Evolutionary conservation across 352 stramenopile genomes (phyloP).

Genomic region (Pythium oligandrum): DNA sequence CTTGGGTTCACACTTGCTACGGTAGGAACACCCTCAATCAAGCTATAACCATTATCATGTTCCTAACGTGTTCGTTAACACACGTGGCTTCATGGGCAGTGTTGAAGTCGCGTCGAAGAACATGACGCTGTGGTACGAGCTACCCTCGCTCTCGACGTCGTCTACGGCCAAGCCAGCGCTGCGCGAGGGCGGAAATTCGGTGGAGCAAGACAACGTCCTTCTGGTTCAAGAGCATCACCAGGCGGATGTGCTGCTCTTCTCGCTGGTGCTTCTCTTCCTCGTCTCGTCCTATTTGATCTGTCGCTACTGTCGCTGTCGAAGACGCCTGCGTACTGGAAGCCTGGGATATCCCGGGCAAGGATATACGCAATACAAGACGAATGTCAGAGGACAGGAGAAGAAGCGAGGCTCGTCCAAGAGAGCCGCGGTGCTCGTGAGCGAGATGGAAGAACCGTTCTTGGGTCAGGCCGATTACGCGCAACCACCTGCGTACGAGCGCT

Average conservation of each 20-base stretch:
- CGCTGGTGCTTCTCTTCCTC: constrained; percentile 39
- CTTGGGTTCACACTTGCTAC: too few relatives aligned
- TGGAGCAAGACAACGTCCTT: not conserved
- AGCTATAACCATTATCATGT: too few relatives aligned
- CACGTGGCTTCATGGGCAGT: too few relatives aligned
- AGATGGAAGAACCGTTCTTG: constrained; percentile 71
- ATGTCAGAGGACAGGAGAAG: not conserved
- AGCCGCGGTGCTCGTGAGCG: constrained; percentile 28
- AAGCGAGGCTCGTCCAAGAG: too few relatives aligned
- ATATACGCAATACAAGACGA: constrained; percentile 2
- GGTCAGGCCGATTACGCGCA: constrained; percentile 33
- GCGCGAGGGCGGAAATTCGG: too few relatives aligned
- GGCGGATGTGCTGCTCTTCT: constrained; percentile 33
- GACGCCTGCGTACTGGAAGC: constrained; percentile 3
- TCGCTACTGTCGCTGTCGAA: constrained; percentile 40
- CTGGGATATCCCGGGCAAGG: not conserved
- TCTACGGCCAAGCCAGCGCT: too few relatives aligned
- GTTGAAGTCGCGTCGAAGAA: too few relatives aligned
- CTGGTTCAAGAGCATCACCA: constrained; percentile 24
- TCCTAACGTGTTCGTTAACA: too few relatives aligned
- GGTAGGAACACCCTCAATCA: too few relatives aligned
- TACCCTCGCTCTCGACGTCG: too few relatives aligned
- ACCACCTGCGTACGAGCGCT: constrained; percentile 22
- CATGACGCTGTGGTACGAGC: too few relatives aligned
- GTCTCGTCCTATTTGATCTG: constrained; percentile 46